Evolutionary conservation across 306 rosid species (phyloP), one percentile per base, ranked within the genome.

Genomic region (Fagus crenata): DNA sequence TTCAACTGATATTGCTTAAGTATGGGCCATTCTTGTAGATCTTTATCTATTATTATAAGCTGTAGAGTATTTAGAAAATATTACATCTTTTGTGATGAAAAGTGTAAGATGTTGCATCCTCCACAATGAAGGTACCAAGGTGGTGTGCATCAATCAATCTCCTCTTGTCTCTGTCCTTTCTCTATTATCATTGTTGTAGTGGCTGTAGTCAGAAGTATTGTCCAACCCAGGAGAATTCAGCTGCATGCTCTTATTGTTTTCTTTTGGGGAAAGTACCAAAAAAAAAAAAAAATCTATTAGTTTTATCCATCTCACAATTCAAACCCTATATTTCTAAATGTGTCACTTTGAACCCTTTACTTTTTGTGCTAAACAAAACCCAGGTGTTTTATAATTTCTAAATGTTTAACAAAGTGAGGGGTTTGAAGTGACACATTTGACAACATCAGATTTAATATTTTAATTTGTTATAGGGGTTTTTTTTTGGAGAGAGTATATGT

Each of bases 1-100:
- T 67, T 81, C 79, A 67, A 41, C 73, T 83, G 76, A 80, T 79
- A 75, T 83, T 83, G 77, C 82, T 73, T 73, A 76, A 70, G 76
- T 82, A 77, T 86, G 87, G 71, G 89, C 86, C 84, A 87, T 89
- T 92, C 78, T 70, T 86, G 89, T 84, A 81, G 89, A 85, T 91
- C 85, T 79, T 85, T 0, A 79, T 77, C 49, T 49, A 69, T 77
- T 67, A 73, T 72, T 75, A 59, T 86, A 78, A 78, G 90, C 86
- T 81, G 85, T 74, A 73, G 80, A 79, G 68, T 78, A 81, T 56
- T 77, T 80, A 85, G 84, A 83, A 74, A 78, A 76, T 79, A 74
- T 83, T 81, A 83, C 59, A 69, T 75, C 75, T 67, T 84, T 69
- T 73, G 86, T 73, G 63, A 69, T 84, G 75, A 69, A 77, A 77